Conservation (phyloP, 2,329 filamentous ascomycete species). For the Stromatinia cepivora region DNA sequence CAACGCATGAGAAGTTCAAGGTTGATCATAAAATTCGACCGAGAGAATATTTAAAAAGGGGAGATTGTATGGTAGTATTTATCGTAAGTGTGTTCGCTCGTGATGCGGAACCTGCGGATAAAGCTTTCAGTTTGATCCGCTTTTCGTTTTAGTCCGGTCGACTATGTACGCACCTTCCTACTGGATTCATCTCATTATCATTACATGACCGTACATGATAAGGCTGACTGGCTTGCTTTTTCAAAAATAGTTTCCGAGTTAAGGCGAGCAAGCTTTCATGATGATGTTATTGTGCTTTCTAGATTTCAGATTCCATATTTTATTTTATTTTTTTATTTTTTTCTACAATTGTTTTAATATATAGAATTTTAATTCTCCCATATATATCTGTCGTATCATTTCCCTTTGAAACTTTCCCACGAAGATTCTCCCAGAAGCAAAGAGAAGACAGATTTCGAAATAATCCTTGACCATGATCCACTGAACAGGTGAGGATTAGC, state of each 20-base stretch:
- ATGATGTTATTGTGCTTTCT: not conserved
- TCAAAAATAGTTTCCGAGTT: not conserved
- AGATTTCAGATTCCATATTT: not conserved
- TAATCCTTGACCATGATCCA: constrained; percentile 8
- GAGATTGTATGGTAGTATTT: not conserved
- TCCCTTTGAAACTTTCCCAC: not conserved
- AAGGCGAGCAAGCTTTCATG: not conserved
- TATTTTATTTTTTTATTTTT: not conserved
- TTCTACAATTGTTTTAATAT: not conserved
- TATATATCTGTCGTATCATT: not conserved
- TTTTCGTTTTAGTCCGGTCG: not conserved
- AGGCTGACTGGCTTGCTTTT: constrained; percentile 13
- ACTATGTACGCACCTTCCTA: not conserved
- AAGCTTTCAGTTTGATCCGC: not conserved
- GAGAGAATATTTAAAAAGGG: constrained; percentile 5
- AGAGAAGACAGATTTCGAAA: not conserved
- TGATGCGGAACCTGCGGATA: constrained; percentile 5
- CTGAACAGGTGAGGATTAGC: not conserved
- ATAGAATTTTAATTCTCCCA: not conserved
- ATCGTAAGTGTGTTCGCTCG: not conserved
- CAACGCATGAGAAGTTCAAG: constrained; percentile 7
- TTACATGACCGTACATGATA: constrained; percentile 13
- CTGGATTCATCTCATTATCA: not conserved
- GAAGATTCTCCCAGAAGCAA: constrained; percentile 2
- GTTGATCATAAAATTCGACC: not conserved